A percentile compares a stretch with the other conserved stretches of the same genome.
Conservation (phyloP, 2,329 filamentous ascomycete genomes). For the Cylindrodendrum hubeiense region DNA sequence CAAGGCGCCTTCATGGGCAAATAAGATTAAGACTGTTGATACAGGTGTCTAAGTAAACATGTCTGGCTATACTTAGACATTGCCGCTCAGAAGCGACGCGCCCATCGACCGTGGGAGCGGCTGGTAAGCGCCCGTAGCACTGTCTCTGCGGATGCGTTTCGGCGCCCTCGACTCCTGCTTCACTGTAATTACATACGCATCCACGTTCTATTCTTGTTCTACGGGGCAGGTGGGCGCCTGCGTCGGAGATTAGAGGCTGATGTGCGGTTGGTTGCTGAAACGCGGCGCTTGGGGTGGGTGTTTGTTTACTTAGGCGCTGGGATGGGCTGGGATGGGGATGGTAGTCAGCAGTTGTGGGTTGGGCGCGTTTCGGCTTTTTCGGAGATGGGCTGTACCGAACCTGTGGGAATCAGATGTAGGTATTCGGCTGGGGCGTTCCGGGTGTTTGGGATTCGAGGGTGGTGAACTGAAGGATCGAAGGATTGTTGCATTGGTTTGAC, state of each 20-base stretch:
- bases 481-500: constrained; percentile 6
- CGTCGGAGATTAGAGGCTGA: constrained; percentile 7
- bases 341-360: not conserved
- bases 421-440: not conserved
- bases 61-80: not conserved
- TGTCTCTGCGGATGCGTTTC: not conserved
- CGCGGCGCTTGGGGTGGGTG: constrained; percentile 15
- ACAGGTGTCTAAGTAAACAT: not conserved
- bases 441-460: not conserved
- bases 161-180: not conserved
- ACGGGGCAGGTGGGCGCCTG: constrained; percentile 4
- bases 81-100: not conserved
- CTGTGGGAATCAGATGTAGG: not conserved
- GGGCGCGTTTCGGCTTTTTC: constrained; percentile 2
- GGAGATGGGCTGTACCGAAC: not conserved
- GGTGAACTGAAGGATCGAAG: not conserved
- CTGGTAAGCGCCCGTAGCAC: constrained; percentile 11
- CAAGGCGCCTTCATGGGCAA: not conserved
- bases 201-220: constrained; percentile 15
- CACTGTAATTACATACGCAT: not conserved
- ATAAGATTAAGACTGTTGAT: not conserved
- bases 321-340: constrained; percentile 10
- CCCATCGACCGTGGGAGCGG: not conserved
- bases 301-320: constrained; percentile 24
- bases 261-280: constrained; percentile 22